These are phyloP conservation scores for Cladophialophora yegresii DNA, from an alignment of 2,329 filamentous ascomycete genomes.

Conservation along the genomic window DNA sequence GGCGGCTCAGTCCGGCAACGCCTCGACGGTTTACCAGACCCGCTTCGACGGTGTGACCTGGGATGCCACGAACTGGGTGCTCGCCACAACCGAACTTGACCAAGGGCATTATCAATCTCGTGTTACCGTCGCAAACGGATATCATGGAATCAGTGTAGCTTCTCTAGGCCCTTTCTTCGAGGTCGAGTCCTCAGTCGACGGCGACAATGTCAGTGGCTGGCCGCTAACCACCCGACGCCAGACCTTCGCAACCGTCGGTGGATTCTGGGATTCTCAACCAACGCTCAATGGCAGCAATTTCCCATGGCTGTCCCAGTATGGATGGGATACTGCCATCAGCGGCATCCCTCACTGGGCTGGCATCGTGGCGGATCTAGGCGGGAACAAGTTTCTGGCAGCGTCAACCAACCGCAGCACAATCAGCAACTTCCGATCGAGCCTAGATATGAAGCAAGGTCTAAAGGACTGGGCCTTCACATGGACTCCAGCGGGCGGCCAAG, in stretches of 20 bases:
- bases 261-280: slow-evolving; percentile 65
- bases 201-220: slow-evolving; percentile 65
- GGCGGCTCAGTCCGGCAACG: slow-evolving; percentile 24
- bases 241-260: slow-evolving; percentile 67
- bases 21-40: slow-evolving; percentile 48
- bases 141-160: slow-evolving; percentile 65
- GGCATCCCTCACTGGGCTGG: slow-evolving; percentile 71
- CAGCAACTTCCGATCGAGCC: slow-evolving; percentile 60
- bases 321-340: slow-evolving; percentile 69
- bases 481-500: slow-evolving; percentile 55
- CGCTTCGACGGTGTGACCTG: slow-evolving; percentile 58
- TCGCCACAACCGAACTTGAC: slow-evolving; percentile 57
- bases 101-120: slow-evolving; percentile 63
- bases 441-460: slow-evolving; percentile 65
- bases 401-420: slow-evolving; percentile 61
- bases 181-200: slow-evolving; percentile 53
- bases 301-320: slow-evolving; percentile 68
- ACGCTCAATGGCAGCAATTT: slow-evolving; percentile 65
- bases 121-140: slow-evolving; percentile 63
- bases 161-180: slow-evolving; percentile 67
- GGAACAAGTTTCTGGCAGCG: slow-evolving; percentile 60
- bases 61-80: slow-evolving; percentile 60
- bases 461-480: slow-evolving; percentile 68
- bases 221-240: slow-evolving; percentile 65
- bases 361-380: slow-evolving; percentile 59